A percentile compares a stretch with the other conserved stretches of the same genome.
phyloP scores from a whole-genome alignment of 1,284 basidiomycete species.

The Golubevia sp. region DNA sequence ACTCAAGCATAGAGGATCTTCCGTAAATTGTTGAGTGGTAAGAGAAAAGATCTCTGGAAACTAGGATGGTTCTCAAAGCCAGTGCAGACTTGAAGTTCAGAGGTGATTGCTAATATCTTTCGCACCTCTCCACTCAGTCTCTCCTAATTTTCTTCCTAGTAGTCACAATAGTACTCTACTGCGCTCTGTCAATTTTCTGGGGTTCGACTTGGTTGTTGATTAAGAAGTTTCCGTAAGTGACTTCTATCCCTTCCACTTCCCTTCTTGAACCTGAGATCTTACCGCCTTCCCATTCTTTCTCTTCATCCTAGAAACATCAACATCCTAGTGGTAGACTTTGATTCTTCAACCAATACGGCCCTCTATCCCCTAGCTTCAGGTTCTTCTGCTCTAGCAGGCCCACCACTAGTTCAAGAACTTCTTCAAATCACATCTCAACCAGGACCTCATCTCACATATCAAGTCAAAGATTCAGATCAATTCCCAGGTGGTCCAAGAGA shows the following conservation, averaged over 20 bases:
- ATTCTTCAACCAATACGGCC: background rate
- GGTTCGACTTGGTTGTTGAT: constrained; percentile 49
- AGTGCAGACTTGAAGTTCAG: too few relatives aligned
- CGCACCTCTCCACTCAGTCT: too few relatives aligned
- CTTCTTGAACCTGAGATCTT: background rate
- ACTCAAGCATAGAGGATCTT: too few relatives aligned
- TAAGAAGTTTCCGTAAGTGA: constrained; percentile 29
- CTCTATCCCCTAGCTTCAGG: constrained; percentile 3
- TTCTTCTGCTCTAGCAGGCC: constrained; percentile 5
- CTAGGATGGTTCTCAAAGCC: too few relatives aligned
- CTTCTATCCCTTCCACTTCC: constrained; percentile 7
- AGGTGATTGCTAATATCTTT: too few relatives aligned
- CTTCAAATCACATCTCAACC: constrained; percentile 19
- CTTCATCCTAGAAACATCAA: constrained; percentile 3
- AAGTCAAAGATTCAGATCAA: constrained; percentile 25
- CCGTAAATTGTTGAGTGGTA: too few relatives aligned
- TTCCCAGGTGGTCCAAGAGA: constrained; percentile 45
- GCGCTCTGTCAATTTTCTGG: constrained; percentile 58
- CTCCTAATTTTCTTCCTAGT: too few relatives aligned
- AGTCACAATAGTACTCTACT: constrained; percentile 47
- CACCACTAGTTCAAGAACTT: constrained; percentile 8
- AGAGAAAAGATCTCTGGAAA: too few relatives aligned
- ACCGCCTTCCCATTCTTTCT: constrained; percentile 1
- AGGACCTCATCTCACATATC: constrained; percentile 39
- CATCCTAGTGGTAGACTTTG: constrained; percentile 6